Conservation (phyloP, 768 basidiomycete species). For the Hygrophorus russula region DNA sequence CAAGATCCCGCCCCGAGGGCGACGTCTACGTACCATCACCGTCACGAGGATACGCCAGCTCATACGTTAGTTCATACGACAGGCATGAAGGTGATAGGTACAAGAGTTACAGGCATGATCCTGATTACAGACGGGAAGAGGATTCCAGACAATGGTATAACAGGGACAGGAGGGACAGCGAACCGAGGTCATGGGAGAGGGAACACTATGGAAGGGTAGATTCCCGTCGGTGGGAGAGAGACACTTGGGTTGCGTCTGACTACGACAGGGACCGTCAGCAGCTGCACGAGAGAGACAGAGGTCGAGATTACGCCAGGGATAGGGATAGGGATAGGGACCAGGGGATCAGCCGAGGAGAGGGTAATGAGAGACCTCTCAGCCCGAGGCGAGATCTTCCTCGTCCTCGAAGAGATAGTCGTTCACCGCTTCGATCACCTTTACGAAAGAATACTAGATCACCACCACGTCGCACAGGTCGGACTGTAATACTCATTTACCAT, state of each 20-base stretch:
- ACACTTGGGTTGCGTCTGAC: neutral
- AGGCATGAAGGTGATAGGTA: no score
- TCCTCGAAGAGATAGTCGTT: neutral
- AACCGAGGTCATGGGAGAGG: no score
- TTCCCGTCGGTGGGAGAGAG: no score
- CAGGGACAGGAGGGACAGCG: neutral
- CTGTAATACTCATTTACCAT: neutral
- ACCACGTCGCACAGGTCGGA: neutral
- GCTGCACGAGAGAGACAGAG: constrained; percentile 3
- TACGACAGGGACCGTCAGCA: neutral
- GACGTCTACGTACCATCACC: neutral
- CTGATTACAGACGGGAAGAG: neutral
- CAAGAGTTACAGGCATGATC: no score
- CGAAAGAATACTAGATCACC: neutral
- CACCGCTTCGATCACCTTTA: constrained; percentile 1
- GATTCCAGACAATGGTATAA: neutral
- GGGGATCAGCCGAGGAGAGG: constrained; percentile 15
- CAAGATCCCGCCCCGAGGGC: neutral
- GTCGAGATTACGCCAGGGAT: constrained; percentile 12
- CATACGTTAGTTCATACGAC: neutral
- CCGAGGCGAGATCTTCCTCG: constrained; percentile 8
- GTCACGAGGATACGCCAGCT: no score
- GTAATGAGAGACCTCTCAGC: constrained; percentile 6
- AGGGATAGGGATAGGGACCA: constrained; percentile 12
- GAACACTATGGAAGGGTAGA: no score